phyloP scores from a whole-genome alignment of 345 rosid species.

The Brassica juncea region DNA sequence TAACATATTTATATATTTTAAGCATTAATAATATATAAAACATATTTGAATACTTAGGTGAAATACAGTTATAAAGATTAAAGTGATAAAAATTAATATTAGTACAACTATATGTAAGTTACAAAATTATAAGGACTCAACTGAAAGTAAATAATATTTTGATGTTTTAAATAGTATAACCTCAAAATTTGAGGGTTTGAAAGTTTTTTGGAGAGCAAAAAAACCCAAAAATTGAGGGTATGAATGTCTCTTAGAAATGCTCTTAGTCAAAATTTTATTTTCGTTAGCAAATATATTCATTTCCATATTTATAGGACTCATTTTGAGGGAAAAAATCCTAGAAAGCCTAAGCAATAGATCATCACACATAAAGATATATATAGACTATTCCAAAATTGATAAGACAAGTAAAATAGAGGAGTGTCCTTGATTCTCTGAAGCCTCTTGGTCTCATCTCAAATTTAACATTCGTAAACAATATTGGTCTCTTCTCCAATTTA shows the following conservation, averaged over 20 bases:
- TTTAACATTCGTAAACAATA: conserved; percentile 6
- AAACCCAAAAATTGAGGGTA: too few relatives aligned
- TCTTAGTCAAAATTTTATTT: neutral
- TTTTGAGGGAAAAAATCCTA: neutral
- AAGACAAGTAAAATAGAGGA: conserved; percentile 22
- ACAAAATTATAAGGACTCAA: too few relatives aligned
- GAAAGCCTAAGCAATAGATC: neutral
- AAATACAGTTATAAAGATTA: too few relatives aligned
- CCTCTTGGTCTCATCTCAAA: neutral
- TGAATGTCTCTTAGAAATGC: neutral
- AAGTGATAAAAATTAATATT: neutral
- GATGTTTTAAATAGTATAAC: neutral
- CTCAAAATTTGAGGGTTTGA: neutral
- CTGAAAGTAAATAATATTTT: too few relatives aligned
- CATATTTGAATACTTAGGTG: too few relatives aligned
- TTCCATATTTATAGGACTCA: neutral
- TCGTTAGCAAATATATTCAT: neutral
- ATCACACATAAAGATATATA: conserved; percentile 24
- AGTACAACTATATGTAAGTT: too few relatives aligned
- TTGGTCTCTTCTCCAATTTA: conserved; percentile 22
- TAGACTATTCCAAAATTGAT: conserved; percentile 21
- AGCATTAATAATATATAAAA: too few relatives aligned
- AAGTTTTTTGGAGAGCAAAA: too few relatives aligned
- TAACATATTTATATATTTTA: too few relatives aligned
- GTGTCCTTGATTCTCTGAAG: conserved; percentile 34